Conservation (phyloP, 305 asterid genomes). For the Rubia peregrina region DNA sequence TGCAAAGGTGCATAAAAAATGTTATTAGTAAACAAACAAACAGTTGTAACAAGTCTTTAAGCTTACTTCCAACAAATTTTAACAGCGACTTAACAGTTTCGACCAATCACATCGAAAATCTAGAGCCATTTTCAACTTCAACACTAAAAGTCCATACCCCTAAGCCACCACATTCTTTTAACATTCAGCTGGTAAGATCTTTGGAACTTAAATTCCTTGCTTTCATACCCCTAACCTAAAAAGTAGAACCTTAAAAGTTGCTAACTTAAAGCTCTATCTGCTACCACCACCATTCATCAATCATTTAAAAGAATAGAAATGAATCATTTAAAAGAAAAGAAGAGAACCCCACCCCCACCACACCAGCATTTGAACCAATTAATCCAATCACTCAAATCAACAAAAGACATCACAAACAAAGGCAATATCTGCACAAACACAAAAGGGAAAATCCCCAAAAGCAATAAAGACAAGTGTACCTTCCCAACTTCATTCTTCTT, state of each 20-base stretch:
- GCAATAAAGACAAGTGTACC: conserved; percentile 31
- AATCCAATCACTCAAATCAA: not conserved
- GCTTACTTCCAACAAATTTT: not conserved
- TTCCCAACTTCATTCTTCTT: conserved; percentile 83
- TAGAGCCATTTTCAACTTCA: not conserved
- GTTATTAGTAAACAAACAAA: conserved; percentile 12
- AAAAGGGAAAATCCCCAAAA: not conserved
- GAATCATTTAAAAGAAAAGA: not conserved
- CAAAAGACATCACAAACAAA: not conserved
- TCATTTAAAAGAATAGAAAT: not conserved
- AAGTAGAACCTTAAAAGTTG: not conserved
- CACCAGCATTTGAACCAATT: conserved; percentile 3
- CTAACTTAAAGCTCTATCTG: not conserved
- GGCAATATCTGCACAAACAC: not conserved
- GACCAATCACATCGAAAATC: not conserved
- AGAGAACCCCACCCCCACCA: not conserved
- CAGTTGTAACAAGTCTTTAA: not conserved
- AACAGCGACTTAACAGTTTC: not conserved
- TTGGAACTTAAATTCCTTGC: not conserved
- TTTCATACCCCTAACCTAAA: not conserved
- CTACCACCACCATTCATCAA: not conserved
- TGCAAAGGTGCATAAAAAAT: conserved; percentile 22
- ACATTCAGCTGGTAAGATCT: not conserved
- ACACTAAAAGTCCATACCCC: not conserved
- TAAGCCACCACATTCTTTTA: not conserved